Evolutionary conservation across 2,329 filamentous ascomycete species (phyloP).

Genomic region (Monilinia fructigena): DNA sequence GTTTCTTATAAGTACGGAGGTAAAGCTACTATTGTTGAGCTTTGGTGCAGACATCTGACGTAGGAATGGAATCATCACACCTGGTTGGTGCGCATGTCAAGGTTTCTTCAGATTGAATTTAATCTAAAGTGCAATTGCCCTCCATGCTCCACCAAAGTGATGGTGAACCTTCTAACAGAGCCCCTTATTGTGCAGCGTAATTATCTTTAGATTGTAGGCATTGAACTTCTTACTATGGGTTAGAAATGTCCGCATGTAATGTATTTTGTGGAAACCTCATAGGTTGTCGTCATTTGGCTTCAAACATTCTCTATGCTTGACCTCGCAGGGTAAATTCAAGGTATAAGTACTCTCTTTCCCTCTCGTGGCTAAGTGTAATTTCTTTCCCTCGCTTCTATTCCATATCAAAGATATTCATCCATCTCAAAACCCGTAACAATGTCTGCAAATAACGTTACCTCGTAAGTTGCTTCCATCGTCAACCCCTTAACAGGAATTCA

Average conservation of each 20-base stretch:
- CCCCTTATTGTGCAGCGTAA: slow-evolving; percentile 21
- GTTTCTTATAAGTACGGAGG: too few species aligned
- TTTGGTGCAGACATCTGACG: neutral
- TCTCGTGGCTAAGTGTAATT: neutral
- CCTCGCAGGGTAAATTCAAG: slow-evolving; percentile 1
- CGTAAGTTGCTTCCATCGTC: slow-evolving; percentile 31
- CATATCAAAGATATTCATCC: neutral
- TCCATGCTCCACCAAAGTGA: slow-evolving; percentile 10
- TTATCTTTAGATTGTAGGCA: slow-evolving; percentile 5
- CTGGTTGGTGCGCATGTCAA: slow-evolving; percentile 32
- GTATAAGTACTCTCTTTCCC: slow-evolving; percentile 13
- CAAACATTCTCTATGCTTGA: slow-evolving; percentile 8
- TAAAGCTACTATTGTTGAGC: neutral
- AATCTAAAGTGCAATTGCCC: slow-evolving; percentile 28
- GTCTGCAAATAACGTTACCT: slow-evolving; percentile 36
- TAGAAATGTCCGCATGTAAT: slow-evolving; percentile 14
- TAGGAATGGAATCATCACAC: neutral
- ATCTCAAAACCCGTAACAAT: slow-evolving; percentile 29
- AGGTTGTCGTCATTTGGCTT: slow-evolving; percentile 16
- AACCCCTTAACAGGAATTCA: slow-evolving; percentile 26
- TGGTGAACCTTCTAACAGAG: slow-evolving; percentile 14
- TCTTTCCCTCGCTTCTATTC: neutral
- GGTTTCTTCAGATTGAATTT: slow-evolving; percentile 14
- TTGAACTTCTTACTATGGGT: slow-evolving; percentile 13
- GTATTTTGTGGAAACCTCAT: slow-evolving; percentile 3